Percentiles rank a stretch among this genome's conserved stretches.
phyloP scores from a whole-genome alignment of 2,329 filamentous ascomycete genomes.

The Nemania serpens region DNA sequence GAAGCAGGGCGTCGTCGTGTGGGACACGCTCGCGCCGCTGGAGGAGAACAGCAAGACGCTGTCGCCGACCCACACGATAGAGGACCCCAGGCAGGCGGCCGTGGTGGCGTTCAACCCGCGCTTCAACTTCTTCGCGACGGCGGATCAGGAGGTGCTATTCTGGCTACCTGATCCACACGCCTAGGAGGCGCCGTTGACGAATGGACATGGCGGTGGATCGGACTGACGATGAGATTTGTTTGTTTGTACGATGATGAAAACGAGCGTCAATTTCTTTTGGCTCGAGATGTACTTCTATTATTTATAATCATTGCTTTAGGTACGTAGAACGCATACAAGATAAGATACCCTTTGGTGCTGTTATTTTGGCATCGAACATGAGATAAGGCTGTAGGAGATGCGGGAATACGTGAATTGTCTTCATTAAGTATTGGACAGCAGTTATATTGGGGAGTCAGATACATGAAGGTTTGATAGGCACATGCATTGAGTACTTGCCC shows the following conservation, averaged over 20 bases:
- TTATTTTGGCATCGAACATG: background rate
- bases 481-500: too few species aligned
- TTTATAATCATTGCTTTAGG: background rate
- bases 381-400: too few species aligned
- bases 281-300: background rate
- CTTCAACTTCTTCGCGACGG: constrained; percentile 89
- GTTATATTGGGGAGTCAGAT: too few species aligned
- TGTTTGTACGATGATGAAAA: background rate
- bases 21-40: constrained; percentile 72
- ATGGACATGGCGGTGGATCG: background rate
- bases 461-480: too few species aligned
- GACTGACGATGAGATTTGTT: background rate
- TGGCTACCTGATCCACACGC: constrained; percentile 73
- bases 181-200: constrained; percentile 35
- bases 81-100: constrained; percentile 70
- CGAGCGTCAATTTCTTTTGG: background rate
- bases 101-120: constrained; percentile 88
- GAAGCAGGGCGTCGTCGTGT: constrained; percentile 76
- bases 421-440: too few species aligned
- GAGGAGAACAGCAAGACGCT: constrained; percentile 63
- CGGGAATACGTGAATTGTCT: too few species aligned
- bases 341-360: background rate
- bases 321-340: background rate
- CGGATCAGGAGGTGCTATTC: constrained; percentile 81
- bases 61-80: constrained; percentile 66